Evolutionary conservation across 208 protist species (phyloP), one percentile per base, ranked within the genome.

Genomic region (Acanthamoeba castellanii): DNA sequence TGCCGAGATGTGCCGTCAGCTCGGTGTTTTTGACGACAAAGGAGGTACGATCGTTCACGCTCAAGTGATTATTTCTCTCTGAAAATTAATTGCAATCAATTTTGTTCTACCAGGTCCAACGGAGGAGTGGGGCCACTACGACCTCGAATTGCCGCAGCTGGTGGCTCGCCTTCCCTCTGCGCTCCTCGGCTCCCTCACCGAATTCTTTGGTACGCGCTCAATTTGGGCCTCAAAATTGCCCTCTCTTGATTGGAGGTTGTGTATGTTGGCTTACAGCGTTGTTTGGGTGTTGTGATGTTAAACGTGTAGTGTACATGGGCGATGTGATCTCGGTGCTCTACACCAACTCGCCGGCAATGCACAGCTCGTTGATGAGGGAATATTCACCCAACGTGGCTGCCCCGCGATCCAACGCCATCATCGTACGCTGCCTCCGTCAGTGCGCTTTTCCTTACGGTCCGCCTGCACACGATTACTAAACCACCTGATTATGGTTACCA

Each of bases 261-360:
- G 25, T 76, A 8, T 76, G 20, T 76, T 76, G 30, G 50, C 50
- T 5, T 16, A 16, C 50, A 13, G 50, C 13, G 50, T 55, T 55
- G 8, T 55, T n/a, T n/a, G n/a, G n/a, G n/a, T n/a, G n/a, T n/a
- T n/a, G n/a, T n/a, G n/a, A n/a, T n/a, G n/a, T n/a, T n/a, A n/a
- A n/a, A 13, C 32, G 13, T 20, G 30, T 52, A 92, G 97, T 98
- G 8, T 92, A 97, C 87, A 98, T 98, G 94, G 98, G 98, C 32
- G 98, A 99, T 95, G 98, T 98, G 70, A 98, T 98, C 45, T 98
- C 98, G 4, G 97, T 97, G 94, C 89, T 99, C 30, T 99, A 99
- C 95, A 99, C 98, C n/a, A 98, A 97, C 92, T 99, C 98, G 16
- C 97, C 97, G 14, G 98, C 98, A 1, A 98, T 99, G 98, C 98